phyloP scores from a whole-genome alignment of 164 flowering plant genomes.

The Taxillus chinensis region DNA sequence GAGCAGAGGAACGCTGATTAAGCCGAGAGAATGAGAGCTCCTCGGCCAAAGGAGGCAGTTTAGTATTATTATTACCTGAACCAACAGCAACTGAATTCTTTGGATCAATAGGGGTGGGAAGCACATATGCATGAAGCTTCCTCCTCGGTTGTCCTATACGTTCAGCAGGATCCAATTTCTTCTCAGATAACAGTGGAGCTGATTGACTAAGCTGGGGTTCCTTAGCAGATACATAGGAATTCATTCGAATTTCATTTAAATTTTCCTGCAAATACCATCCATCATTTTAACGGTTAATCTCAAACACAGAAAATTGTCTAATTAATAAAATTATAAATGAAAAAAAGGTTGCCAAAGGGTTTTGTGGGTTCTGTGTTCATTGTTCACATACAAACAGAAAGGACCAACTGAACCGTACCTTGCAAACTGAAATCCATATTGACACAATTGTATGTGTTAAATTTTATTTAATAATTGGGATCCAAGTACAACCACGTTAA shows the following conservation, averaged over 20 bases:
- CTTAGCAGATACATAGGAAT: slow-evolving; percentile 19
- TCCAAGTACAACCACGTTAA: too few relatives aligned
- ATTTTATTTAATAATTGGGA: too few relatives aligned
- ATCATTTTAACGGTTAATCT: too few relatives aligned
- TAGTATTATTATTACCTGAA: slow-evolving; percentile 21
- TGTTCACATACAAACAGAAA: too few relatives aligned
- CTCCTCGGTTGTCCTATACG: slow-evolving; percentile 29
- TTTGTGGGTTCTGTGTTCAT: too few relatives aligned
- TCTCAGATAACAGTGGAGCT: slow-evolving; percentile 65
- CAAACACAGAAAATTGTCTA: too few relatives aligned
- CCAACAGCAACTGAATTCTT: slow-evolving; percentile 29
- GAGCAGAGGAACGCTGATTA: slow-evolving; percentile 26
- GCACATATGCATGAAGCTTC: slow-evolving; percentile 59
- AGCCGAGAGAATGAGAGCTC: slow-evolving; percentile 22
- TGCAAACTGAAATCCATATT: too few relatives aligned
- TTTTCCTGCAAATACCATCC: slow-evolving; percentile 40
- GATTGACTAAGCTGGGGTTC: slow-evolving; percentile 53
- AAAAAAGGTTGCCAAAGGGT: too few relatives aligned
- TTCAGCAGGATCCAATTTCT: slow-evolving; percentile 39
- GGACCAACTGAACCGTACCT: too few relatives aligned
- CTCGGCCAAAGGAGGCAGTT: slow-evolving; percentile 40
- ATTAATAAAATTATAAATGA: too few relatives aligned
- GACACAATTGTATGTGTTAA: too few relatives aligned
- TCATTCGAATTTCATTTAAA: slow-evolving; percentile 24
- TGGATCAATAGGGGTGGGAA: slow-evolving; percentile 73